Percentiles rank a stretch among this genome's conserved stretches.
These are phyloP conservation scores for Salix viminalis DNA, from an alignment of 345 rosid genomes.

Conservation along the genomic window DNA sequence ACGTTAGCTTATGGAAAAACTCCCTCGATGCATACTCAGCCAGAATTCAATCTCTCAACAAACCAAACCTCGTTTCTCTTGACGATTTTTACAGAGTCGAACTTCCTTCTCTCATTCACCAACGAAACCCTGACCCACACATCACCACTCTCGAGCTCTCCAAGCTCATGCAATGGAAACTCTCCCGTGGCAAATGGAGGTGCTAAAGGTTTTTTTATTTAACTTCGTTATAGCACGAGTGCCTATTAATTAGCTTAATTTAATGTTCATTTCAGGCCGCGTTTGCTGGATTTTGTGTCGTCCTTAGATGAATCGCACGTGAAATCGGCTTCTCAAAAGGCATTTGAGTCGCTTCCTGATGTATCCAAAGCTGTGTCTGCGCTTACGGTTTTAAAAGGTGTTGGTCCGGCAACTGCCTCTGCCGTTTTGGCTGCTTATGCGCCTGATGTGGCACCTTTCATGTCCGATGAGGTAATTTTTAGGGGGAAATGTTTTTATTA, in stretches of 20 bases:
- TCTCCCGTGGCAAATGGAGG: conserved; percentile 95
- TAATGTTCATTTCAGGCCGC: conserved; percentile 49
- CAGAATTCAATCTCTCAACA: conserved; percentile 54
- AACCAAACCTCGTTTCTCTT: conserved; percentile 61
- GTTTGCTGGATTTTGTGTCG: conserved; percentile 62
- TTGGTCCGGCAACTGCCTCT: conserved; percentile 88
- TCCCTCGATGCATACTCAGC: conserved; percentile 53
- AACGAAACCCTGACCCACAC: conserved; percentile 75
- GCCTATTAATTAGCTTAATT: neutral
- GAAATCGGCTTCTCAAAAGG: conserved; percentile 66
- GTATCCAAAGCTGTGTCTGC: conserved; percentile 58
- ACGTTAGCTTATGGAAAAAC: conserved; percentile 49
- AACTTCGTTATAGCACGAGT: too few species aligned
- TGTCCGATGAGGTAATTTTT: conserved; percentile 76
- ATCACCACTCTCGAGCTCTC: conserved; percentile 74
- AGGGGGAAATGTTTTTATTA: neutral
- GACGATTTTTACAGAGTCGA: conserved; percentile 63
- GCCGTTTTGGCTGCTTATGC: conserved; percentile 87
- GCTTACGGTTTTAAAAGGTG: conserved; percentile 81
- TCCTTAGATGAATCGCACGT: conserved; percentile 61
- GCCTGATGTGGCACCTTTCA: conserved; percentile 69
- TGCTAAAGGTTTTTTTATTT: neutral
- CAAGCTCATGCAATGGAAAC: conserved; percentile 88
- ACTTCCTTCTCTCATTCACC: conserved; percentile 57
- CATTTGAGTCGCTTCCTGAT: conserved; percentile 73